Base-by-base conservation (phyloP, 257 asterid species). In the Coffea eugenioides region DNA sequence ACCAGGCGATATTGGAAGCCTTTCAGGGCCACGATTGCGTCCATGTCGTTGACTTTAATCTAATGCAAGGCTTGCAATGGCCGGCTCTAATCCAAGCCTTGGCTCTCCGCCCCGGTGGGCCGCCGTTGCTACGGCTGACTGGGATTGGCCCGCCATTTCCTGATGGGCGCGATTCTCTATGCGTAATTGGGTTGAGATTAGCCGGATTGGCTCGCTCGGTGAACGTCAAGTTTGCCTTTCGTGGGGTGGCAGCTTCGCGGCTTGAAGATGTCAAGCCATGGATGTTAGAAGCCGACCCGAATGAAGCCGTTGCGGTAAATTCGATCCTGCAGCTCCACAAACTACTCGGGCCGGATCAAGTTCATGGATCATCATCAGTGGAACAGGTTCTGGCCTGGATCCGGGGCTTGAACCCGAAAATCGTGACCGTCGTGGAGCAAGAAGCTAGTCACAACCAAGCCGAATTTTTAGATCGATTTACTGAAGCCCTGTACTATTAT, bases 1-100 rank as follows among this genome's bases (percentile, higher is more conserved):
- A 85, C 69, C 88, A 85, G 59, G 88, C 88, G 39, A 85, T 85
- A 11, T 15, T 85, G 8, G 88, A 82, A 70, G 88, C 84, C 6
- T 71, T 85, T 67, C 79, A 75, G 43, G 82, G 88, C 23, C 80
- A 75, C 31, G 80, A 79, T 77, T 46, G 79, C 27, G 88, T 85
- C n/a, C 85, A 85, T 64, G 84, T 82, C 4, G 76, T 85, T 46
- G 88, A 85, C 51, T 79, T 82, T 41, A 76, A 72, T 68, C 66
- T 80, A n/a, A 80, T 75, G 74, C 85, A 85, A 27, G 85, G 85
- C 11, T 46, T 81, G 41, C 88, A 85, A 69, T 85, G 88, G 88
- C 85, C 85, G 20, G 85, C 85, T 16, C 57, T 85, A 39, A 82
- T 85, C 49, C 85, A 85, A 54, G 88, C 81, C 14, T 76, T 85